A percentile compares a stretch with the other conserved stretches of the same genome.
phyloP scores from a whole-genome alignment of 805 yeast genomes.

The Wickerhamiella australiensis region DNA sequence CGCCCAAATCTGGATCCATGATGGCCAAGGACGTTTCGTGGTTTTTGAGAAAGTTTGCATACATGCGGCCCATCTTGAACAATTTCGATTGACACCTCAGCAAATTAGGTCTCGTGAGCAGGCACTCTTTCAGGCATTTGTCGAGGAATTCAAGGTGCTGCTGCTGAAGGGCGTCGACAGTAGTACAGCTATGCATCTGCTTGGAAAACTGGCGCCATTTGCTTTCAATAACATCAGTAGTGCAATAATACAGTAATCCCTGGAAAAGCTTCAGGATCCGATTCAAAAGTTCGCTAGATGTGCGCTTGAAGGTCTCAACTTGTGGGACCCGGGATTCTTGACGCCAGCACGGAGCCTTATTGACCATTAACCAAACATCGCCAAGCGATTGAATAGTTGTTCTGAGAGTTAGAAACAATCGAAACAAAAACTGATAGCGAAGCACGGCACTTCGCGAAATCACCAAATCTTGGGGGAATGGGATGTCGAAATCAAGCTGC shows the following conservation, averaged over 20 bases:
- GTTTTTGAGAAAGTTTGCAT: constrained; percentile 21
- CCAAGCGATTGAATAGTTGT: constrained; percentile 49
- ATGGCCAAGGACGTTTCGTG: constrained; percentile 19
- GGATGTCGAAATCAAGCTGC: constrained; percentile 38
- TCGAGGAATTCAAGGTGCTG: constrained; percentile 47
- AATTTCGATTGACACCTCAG: constrained; percentile 35
- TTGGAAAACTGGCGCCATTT: constrained; percentile 37
- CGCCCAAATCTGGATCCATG: constrained; percentile 22
- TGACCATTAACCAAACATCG: constrained; percentile 60
- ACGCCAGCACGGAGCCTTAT: constrained; percentile 55
- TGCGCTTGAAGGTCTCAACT: constrained; percentile 38
- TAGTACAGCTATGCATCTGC: constrained; percentile 24
- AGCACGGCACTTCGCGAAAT: constrained; percentile 56
- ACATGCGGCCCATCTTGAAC: constrained; percentile 28
- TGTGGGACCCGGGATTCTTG: constrained; percentile 34
- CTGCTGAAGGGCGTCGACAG: constrained; percentile 36
- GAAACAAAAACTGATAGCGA: constrained; percentile 69
- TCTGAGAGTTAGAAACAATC: constrained; percentile 55
- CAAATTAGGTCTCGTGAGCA: constrained; percentile 48
- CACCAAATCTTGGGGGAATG: constrained; percentile 77
- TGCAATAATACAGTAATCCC: constrained; percentile 43
- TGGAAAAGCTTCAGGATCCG: constrained; percentile 47
- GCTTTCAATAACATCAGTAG: constrained; percentile 46
- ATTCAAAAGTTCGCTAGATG: constrained; percentile 28
- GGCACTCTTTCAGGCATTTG: constrained; percentile 50